These are phyloP conservation scores for Myochromella boudieri DNA, from an alignment of 768 basidiomycete species.

Conservation along the genomic window DNA sequence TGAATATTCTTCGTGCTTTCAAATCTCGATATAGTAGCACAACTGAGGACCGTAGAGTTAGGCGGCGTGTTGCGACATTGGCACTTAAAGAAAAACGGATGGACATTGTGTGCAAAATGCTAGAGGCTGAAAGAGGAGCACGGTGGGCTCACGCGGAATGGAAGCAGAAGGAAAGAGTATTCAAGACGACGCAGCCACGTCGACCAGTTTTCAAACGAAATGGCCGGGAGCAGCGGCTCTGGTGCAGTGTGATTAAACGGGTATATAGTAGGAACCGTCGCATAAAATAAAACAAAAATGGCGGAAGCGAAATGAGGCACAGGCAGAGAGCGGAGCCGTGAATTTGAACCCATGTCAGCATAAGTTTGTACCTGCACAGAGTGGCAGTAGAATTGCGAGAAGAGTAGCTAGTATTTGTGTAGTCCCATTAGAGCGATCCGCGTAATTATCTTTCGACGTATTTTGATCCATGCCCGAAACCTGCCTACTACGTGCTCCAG, in stretches of 20 bases:
- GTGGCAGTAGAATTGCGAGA: too few relatives aligned
- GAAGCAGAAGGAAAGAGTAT: slow-evolving; percentile 17
- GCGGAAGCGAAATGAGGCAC: slow-evolving; percentile 4
- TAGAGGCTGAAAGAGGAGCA: slow-evolving; percentile 16
- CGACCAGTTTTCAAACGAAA: slow-evolving; percentile 23
- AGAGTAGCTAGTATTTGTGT: too few relatives aligned
- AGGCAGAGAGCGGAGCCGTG: too few relatives aligned
- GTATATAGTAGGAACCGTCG: slow-evolving; percentile 10
- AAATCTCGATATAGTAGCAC: slow-evolving; percentile 53
- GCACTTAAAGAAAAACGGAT: slow-evolving; percentile 66
- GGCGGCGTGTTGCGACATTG: slow-evolving; percentile 54
- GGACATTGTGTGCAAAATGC: slow-evolving; percentile 43
- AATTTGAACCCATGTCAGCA: too few relatives aligned
- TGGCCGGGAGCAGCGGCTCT: slow-evolving; percentile 32
- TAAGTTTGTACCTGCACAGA: too few relatives aligned
- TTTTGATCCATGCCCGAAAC: slow-evolving; percentile 17
- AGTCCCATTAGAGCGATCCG: slow-evolving; percentile 25
- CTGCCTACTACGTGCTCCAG: slow-evolving; percentile 9
- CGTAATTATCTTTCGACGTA: slow-evolving; percentile 15
- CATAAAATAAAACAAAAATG: slow-evolving; percentile 13
- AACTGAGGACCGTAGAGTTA: slow-evolving; percentile 57
- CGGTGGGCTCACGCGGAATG: slow-evolving; percentile 16
- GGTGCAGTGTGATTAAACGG: slow-evolving; percentile 24
- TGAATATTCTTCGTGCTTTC: slow-evolving; percentile 43
- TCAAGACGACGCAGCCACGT: slow-evolving; percentile 14